Conservation (phyloP, 352 stramenopile species). For the Peronospora tabacina region DNA sequence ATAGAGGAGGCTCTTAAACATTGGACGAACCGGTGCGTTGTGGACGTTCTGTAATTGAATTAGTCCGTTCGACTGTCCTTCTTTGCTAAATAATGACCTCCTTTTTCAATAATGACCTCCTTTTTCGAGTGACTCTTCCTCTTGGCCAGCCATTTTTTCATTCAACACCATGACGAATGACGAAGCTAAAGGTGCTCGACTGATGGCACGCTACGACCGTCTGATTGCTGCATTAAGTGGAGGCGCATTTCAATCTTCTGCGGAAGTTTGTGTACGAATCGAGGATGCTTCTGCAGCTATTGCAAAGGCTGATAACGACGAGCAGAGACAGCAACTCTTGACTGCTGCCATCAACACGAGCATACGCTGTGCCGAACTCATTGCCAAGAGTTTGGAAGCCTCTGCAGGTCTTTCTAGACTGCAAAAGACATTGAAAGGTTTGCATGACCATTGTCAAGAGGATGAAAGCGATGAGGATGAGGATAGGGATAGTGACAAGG, state of each 20-base stretch:
- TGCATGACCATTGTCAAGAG: constrained; percentile 22
- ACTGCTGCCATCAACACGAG: constrained; percentile 41
- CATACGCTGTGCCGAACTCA: constrained; percentile 66
- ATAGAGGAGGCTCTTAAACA: no score
- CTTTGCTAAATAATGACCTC: no score
- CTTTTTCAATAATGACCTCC: neutral
- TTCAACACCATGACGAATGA: constrained; percentile 12
- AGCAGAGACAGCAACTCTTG: constrained; percentile 37
- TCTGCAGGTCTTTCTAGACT: constrained; percentile 39
- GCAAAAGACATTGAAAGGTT: constrained; percentile 34
- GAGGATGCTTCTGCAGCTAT: constrained; percentile 34
- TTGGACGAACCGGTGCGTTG: no score
- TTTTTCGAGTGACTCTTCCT: constrained; percentile 1
- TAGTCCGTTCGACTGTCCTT: no score
- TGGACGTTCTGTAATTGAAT: no score
- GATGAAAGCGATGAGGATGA: constrained; percentile 29
- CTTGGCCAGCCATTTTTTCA: constrained; percentile 19
- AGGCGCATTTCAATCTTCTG: constrained; percentile 36
- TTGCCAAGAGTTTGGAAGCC: constrained; percentile 57
- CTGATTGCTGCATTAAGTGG: constrained; percentile 54
- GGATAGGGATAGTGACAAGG: constrained; percentile 32
- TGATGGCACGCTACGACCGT: constrained; percentile 46
- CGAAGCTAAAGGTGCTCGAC: constrained; percentile 3
- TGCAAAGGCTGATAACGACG: constrained; percentile 15
- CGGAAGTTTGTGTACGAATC: constrained; percentile 23